Evolutionary conservation across 352 stramenopile genomes (phyloP).

Genomic region (Phytophthora fragariae): DNA sequence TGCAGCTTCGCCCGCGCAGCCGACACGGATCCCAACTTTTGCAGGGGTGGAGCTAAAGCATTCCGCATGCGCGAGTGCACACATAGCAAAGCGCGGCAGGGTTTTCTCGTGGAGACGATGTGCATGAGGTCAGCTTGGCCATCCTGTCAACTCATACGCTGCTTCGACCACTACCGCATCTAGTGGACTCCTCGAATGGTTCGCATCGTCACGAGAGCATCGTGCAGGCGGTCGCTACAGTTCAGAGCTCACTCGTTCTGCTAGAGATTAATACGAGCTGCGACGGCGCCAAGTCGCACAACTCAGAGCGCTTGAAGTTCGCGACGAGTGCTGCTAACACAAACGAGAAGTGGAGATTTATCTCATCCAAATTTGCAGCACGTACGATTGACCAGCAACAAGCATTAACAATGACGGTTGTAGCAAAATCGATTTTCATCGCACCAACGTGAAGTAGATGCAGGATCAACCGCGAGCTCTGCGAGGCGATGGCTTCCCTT

Average conservation of each 20-base stretch:
- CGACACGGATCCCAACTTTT: conserved; percentile 51
- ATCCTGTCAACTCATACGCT: conserved; percentile 2
- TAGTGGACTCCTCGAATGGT: conserved; percentile 53
- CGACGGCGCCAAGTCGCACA: conserved; percentile 58
- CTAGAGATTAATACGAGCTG: conserved; percentile 58
- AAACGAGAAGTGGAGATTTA: too few species aligned
- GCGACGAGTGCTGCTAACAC: too few species aligned
- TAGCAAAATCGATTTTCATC: too few species aligned
- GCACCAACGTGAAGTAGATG: too few species aligned
- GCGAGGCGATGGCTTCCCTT: too few species aligned
- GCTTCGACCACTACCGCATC: conserved; percentile 1
- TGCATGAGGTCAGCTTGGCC: conserved; percentile 54
- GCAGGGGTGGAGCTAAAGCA: conserved; percentile 60
- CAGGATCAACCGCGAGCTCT: too few species aligned
- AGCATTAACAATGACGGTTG: too few species aligned
- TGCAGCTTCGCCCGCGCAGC: conserved; percentile 62
- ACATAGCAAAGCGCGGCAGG: conserved; percentile 55
- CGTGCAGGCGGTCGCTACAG: conserved; percentile 57
- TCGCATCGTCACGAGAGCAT: conserved; percentile 57
- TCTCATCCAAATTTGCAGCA: too few species aligned
- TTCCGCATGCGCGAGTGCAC: conserved; percentile 53
- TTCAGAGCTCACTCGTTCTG: conserved; percentile 64
- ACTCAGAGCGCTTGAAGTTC: too few species aligned
- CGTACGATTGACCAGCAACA: too few species aligned
- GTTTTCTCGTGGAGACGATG: conserved; percentile 75